Conservation (phyloP, 441 rosid species). For the Populus tomentosa region DNA sequence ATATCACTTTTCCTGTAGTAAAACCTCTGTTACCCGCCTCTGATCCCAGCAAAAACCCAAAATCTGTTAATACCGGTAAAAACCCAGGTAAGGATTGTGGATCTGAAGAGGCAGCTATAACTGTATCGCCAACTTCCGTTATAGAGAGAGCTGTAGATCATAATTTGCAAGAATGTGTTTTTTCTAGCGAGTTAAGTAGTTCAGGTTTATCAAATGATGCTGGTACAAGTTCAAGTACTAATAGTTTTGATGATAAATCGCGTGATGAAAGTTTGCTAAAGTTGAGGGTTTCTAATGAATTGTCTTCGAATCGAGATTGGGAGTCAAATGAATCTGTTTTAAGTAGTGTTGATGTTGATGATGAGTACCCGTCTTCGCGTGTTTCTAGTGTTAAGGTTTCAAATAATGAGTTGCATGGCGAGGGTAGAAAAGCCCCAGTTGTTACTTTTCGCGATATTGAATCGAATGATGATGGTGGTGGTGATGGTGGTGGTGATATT, state of each 20-base stretch:
- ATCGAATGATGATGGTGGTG: slow-evolving; percentile 7
- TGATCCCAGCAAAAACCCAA: slow-evolving; percentile 47
- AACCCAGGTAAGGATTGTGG: slow-evolving; percentile 20
- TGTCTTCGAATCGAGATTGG: slow-evolving; percentile 52
- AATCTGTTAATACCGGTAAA: slow-evolving; percentile 41
- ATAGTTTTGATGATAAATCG: slow-evolving; percentile 26
- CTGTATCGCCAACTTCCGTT: slow-evolving; percentile 80
- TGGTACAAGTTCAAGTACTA: not conserved
- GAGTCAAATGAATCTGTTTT: slow-evolving; percentile 72
- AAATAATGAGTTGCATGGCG: slow-evolving; percentile 38
- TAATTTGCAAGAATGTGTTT: slow-evolving; percentile 25
- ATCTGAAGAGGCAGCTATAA: slow-evolving; percentile 30
- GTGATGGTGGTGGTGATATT: not conserved
- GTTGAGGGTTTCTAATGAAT: slow-evolving; percentile 47
- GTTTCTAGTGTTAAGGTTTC: slow-evolving; percentile 47
- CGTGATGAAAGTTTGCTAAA: slow-evolving; percentile 34
- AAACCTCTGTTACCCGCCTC: slow-evolving; percentile 55
- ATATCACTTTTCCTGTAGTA: slow-evolving; percentile 68
- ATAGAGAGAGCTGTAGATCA: slow-evolving; percentile 43
- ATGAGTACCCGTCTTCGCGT: slow-evolving; percentile 87
- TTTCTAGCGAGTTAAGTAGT: slow-evolving; percentile 65
- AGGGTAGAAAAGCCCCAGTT: slow-evolving; percentile 46
- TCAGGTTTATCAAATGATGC: slow-evolving; percentile 20
- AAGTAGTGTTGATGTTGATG: slow-evolving; percentile 29
- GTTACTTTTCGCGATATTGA: slow-evolving; percentile 60